phyloP scores from a whole-genome alignment of 2,329 filamentous ascomycete genomes.

The Claviceps africana region DNA sequence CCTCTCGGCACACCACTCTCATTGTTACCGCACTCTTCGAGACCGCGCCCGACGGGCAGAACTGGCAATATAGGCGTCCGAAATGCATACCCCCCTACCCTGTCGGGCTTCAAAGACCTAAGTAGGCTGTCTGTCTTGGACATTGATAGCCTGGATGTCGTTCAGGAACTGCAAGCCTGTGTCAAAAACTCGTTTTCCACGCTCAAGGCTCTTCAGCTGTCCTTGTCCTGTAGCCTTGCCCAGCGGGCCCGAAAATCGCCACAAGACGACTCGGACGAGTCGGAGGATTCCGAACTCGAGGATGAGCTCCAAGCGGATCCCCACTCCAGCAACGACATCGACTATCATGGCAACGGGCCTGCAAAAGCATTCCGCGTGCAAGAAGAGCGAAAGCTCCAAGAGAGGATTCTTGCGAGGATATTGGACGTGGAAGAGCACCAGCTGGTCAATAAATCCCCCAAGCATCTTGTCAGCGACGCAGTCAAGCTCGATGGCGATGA shows the following conservation, averaged over 20 bases:
- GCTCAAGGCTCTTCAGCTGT: conserved; percentile 40
- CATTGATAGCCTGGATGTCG: conserved; percentile 42
- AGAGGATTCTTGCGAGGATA: conserved; percentile 36
- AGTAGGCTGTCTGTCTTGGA: conserved; percentile 42
- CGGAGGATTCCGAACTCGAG: conserved; percentile 38
- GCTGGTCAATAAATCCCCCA: conserved; percentile 21
- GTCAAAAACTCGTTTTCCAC: conserved; percentile 40
- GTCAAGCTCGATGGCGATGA: conserved; percentile 8
- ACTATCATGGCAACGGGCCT: conserved; percentile 26
- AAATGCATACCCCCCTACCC: conserved; percentile 32
- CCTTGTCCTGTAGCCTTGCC: conserved; percentile 41
- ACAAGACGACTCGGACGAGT: conserved; percentile 20
- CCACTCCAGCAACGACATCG: conserved; percentile 13
- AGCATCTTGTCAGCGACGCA: conserved; percentile 11
- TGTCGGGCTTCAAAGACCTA: conserved; percentile 43
- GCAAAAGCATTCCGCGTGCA: conserved; percentile 33
- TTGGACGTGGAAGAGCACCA: conserved; percentile 33
- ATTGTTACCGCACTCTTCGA: conserved; percentile 21
- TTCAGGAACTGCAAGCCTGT: conserved; percentile 41
- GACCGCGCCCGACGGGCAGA: conserved; percentile 21
- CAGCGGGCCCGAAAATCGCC: conserved; percentile 22
- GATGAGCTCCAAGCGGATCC: conserved; percentile 38
- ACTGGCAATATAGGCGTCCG: conserved; percentile 17
- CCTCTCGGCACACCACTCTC: conserved; percentile 14
- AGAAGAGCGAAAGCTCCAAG: conserved; percentile 41